Conservation (phyloP, 306 rosid genomes). For the Alnus glutinosa region DNA sequence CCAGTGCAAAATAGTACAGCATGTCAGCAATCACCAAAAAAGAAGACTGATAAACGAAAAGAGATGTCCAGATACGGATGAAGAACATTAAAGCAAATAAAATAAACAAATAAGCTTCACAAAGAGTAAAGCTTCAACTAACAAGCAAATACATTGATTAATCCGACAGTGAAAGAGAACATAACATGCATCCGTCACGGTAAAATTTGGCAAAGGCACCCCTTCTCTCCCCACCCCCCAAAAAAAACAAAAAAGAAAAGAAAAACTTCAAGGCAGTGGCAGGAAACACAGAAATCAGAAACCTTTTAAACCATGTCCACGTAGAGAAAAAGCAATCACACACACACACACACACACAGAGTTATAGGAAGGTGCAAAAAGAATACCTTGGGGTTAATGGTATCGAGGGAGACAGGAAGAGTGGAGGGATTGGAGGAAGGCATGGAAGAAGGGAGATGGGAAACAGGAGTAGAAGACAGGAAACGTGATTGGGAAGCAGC, state of each 20-base stretch:
- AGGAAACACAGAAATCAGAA: neutral
- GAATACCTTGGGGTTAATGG: conserved; percentile 75
- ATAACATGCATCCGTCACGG: too few relatives aligned
- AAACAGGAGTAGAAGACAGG: conserved; percentile 35
- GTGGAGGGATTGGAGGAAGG: conserved; percentile 38
- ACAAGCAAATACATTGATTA: neutral
- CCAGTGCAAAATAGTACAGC: neutral
- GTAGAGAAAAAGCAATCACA: conserved; percentile 8
- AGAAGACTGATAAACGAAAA: neutral
- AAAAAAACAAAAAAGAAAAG: too few relatives aligned
- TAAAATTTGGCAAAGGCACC: too few relatives aligned
- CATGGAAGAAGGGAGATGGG: conserved; percentile 29
- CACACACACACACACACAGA: neutral
- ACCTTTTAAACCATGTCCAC: neutral
- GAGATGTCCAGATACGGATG: neutral
- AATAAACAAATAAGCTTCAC: neutral
- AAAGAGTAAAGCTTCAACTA: neutral
- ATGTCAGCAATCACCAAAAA: neutral
- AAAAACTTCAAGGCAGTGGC: neutral
- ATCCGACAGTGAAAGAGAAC: neutral
- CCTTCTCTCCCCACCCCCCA: too few relatives aligned
- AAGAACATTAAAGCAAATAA: neutral
- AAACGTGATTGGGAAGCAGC: conserved; percentile 40
- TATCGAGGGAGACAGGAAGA: conserved; percentile 47
- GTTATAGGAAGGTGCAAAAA: neutral